Percentiles rank a stretch among this genome's conserved stretches.
phyloP scores from a whole-genome alignment of 257 asterid species.

The Scutellaria minor region DNA sequence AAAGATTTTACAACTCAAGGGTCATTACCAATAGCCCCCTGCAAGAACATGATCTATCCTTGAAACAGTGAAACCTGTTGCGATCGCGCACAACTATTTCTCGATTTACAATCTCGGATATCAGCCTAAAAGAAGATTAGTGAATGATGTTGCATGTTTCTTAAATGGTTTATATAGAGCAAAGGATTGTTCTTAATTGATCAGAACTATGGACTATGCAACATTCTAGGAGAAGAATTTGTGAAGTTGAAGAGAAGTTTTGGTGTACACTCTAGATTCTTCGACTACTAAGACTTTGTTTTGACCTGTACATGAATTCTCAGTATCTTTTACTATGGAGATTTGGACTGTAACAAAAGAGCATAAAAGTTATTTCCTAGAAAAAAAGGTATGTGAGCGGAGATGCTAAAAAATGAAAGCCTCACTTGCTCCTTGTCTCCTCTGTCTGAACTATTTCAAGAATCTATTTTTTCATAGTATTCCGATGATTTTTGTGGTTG shows the following conservation, averaged over 20 bases:
- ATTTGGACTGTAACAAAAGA: background rate
- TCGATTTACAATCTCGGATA: too few relatives aligned
- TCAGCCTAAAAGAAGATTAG: too few relatives aligned
- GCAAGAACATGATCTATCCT: too few relatives aligned
- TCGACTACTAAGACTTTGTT: background rate
- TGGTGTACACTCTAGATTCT: too few relatives aligned
- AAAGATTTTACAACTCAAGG: too few relatives aligned
- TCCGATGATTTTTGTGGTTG: background rate
- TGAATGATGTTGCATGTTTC: background rate
- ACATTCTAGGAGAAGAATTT: too few relatives aligned
- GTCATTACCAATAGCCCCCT: too few relatives aligned
- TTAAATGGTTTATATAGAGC: constrained; percentile 25
- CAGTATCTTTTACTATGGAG: background rate
- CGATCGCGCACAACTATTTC: too few relatives aligned
- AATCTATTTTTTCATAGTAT: background rate
- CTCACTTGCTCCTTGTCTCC: background rate
- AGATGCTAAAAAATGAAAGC: constrained; percentile 4
- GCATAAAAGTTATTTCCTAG: too few relatives aligned
- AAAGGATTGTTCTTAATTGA: background rate
- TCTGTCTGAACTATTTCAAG: background rate
- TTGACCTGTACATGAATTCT: background rate
- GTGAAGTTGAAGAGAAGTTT: background rate
- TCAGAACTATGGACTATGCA: background rate
- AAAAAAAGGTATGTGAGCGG: too few relatives aligned
- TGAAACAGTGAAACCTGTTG: constrained; percentile 33